These are phyloP conservation scores for Amauroascus niger DNA, from an alignment of 2,329 filamentous ascomycete species.

Conservation along the genomic window DNA sequence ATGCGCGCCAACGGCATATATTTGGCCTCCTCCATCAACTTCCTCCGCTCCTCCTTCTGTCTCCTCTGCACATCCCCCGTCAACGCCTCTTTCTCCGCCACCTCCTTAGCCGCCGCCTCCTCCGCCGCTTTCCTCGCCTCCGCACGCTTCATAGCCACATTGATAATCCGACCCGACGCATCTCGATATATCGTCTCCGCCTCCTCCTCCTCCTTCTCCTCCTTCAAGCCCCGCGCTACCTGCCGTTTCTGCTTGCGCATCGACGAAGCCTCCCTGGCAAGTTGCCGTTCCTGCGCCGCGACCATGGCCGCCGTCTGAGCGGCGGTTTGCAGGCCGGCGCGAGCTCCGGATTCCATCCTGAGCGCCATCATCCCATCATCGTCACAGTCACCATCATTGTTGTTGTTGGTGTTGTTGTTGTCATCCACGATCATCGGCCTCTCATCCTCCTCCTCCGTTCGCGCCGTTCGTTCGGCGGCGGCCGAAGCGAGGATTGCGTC, in stretches of 20 bases:
- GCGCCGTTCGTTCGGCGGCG: slow-evolving; percentile 54
- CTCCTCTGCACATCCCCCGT: slow-evolving; percentile 77
- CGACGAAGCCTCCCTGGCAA: slow-evolving; percentile 36
- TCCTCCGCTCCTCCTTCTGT: slow-evolving; percentile 54
- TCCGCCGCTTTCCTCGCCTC: slow-evolving; percentile 73
- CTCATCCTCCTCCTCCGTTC: slow-evolving; percentile 40
- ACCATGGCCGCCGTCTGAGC: slow-evolving; percentile 64
- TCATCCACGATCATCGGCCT: slow-evolving; percentile 34
- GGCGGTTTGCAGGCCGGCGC: slow-evolving; percentile 78
- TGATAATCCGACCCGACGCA: slow-evolving; percentile 86
- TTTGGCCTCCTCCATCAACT: slow-evolving; percentile 68
- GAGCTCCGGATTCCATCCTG: slow-evolving; percentile 81
- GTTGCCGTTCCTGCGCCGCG: slow-evolving; percentile 52
- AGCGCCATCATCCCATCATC: no score
- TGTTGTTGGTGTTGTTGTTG: slow-evolving; percentile 31
- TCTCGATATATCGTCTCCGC: slow-evolving; percentile 58
- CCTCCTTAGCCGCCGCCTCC: slow-evolving; percentile 56
- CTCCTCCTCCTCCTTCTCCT: slow-evolving; percentile 6
- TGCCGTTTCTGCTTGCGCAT: no score
- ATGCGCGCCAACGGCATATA: slow-evolving; percentile 69
- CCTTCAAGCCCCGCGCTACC: no score
- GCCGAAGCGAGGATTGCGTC: slow-evolving; percentile 69
- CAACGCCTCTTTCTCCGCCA: slow-evolving; percentile 57
- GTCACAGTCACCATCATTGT: no score
- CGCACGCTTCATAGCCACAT: slow-evolving; percentile 80